Conservation (phyloP, 169 alveolate species). For the Cryptosporidium viatorum region DNA sequence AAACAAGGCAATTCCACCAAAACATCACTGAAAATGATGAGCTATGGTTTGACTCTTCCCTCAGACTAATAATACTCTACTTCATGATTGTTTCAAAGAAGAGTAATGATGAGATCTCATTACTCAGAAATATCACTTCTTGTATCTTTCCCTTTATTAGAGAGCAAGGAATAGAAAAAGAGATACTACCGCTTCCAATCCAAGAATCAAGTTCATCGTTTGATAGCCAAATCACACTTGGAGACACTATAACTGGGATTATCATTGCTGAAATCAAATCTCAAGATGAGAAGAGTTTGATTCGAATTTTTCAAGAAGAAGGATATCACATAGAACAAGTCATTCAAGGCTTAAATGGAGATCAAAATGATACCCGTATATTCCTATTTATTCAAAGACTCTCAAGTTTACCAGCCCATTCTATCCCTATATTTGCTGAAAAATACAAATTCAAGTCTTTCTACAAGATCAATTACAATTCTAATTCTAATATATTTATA, state of each 20-base stretch:
- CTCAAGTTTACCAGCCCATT: background rate
- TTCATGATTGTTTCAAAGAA: background rate
- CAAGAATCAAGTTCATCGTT: background rate
- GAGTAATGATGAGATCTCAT: conserved; percentile 7
- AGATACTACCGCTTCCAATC: background rate
- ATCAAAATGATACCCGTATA: conserved; percentile 9
- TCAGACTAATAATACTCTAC: conserved; percentile 22
- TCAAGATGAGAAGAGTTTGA: conserved; percentile 9
- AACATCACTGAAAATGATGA: conserved; percentile 49
- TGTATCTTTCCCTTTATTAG: conserved; percentile 33
- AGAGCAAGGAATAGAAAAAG: background rate
- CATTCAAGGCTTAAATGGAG: background rate
- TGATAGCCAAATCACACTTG: background rate
- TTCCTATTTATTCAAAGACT: conserved; percentile 47
- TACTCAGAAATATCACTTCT: conserved; percentile 6
- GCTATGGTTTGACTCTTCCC: conserved; percentile 58
- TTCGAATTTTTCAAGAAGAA: conserved; percentile 1
- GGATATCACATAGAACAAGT: conserved; percentile 43
- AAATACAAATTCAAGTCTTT: background rate
- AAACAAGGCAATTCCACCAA: background rate
- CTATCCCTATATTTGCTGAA: conserved; percentile 17
- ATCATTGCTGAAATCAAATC: conserved; percentile 16
- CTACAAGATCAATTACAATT: background rate
- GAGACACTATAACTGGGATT: conserved; percentile 52
- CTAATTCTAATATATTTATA: background rate